Evolutionary conservation across 768 basidiomycete species (phyloP).

Genomic region (Royoungia palumana): DNA sequence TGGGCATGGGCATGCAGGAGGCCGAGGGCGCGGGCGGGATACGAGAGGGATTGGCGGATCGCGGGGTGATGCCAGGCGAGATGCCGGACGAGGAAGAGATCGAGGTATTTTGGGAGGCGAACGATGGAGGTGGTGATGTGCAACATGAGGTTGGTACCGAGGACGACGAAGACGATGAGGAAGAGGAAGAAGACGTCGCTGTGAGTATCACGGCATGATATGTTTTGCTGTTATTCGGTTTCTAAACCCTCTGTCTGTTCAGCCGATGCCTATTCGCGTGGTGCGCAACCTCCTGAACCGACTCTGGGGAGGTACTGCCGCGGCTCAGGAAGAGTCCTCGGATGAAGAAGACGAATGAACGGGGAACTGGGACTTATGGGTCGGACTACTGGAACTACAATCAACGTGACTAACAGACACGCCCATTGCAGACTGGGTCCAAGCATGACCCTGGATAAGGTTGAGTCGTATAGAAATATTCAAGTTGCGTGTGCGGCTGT

Average conservation of each 20-base stretch:
- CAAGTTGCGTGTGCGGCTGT: too few species aligned
- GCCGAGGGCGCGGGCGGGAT: slow-evolving; percentile 27
- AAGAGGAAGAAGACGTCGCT: slow-evolving; percentile 44
- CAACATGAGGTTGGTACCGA: slow-evolving; percentile 27
- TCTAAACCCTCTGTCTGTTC: background rate
- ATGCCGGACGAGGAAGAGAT: slow-evolving; percentile 42
- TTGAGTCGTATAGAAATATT: too few species aligned
- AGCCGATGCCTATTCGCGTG: slow-evolving; percentile 60
- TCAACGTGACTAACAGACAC: too few species aligned
- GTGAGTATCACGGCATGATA: slow-evolving; percentile 32
- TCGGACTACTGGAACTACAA: too few species aligned
- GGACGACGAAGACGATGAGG: slow-evolving; percentile 36
- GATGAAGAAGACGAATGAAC: slow-evolving; percentile 13
- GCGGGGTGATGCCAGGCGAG: slow-evolving; percentile 38
- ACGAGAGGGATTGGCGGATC: slow-evolving; percentile 20
- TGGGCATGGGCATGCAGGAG: slow-evolving; percentile 38
- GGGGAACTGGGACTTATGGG: too few species aligned
- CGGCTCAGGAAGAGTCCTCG: slow-evolving; percentile 17
- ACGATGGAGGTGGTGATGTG: slow-evolving; percentile 28
- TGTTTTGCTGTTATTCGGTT: background rate
- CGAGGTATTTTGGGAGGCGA: slow-evolving; percentile 21
- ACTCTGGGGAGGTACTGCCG: slow-evolving; percentile 48
- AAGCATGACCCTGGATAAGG: too few species aligned
- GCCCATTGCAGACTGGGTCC: too few species aligned
- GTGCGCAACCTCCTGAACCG: slow-evolving; percentile 57